These are phyloP conservation scores for Nakazawaea pomicola DNA, from an alignment of 805 yeast genomes.

Conservation along the genomic window DNA sequence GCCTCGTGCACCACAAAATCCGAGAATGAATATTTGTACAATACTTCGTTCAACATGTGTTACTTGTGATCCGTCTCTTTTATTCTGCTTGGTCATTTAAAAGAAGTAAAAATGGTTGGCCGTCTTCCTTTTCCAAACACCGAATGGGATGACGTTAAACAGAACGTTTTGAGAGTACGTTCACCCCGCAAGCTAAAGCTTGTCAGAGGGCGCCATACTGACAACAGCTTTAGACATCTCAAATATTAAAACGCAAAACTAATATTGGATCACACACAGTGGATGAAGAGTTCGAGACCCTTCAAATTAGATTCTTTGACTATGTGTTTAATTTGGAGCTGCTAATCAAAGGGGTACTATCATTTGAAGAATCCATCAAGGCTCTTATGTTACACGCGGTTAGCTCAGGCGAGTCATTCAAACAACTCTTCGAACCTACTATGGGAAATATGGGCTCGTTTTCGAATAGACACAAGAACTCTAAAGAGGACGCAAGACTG, in stretches of 20 bases:
- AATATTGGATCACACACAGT: conserved; percentile 25
- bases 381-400: too few relatives aligned
- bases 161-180: conserved; percentile 22
- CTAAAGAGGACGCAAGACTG: not conserved
- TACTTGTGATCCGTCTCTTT: too few relatives aligned
- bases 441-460: not conserved
- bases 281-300: conserved; percentile 33
- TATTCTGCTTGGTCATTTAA: too few relatives aligned
- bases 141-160: conserved; percentile 24
- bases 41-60: too few relatives aligned
- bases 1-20: too few relatives aligned
- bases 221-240: conserved; percentile 25
- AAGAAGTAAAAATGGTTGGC: too few relatives aligned
- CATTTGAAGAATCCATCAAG: conserved; percentile 12
- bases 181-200: not conserved
- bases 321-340: conserved; percentile 14
- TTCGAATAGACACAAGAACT: conserved; percentile 5
- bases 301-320: conserved; percentile 16
- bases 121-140: not conserved
- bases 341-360: conserved; percentile 14
- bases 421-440: too few relatives aligned
- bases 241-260: conserved; percentile 26
- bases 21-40: too few relatives aligned
- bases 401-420: too few relatives aligned
- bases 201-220: too few relatives aligned